phyloP scores from a whole-genome alignment of 2,329 filamentous ascomycete genomes.

The Aureobasidium lini region DNA sequence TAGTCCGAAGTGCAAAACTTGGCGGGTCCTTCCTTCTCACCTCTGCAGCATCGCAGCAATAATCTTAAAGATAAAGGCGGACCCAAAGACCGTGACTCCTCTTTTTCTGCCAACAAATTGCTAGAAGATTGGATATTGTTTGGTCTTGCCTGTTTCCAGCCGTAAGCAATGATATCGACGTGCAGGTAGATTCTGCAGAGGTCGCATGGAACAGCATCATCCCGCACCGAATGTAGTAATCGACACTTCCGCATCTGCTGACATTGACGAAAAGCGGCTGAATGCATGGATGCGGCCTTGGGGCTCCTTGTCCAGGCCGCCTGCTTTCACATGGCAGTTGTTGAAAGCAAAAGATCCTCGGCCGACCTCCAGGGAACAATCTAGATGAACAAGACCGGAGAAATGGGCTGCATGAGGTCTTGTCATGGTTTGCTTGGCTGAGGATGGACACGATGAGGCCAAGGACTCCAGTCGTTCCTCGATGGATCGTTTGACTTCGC shows the following conservation, averaged over 20 bases:
- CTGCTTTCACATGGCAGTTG: slow-evolving; percentile 4
- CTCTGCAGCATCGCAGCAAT: neutral
- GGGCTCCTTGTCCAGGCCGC: neutral
- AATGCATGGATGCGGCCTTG: slow-evolving; percentile 3
- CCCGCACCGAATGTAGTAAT: slow-evolving; percentile 4
- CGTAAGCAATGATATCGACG: slow-evolving; percentile 12
- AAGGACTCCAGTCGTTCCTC: slow-evolving; percentile 3
- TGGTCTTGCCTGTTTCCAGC: neutral
- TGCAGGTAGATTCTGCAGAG: slow-evolving; percentile 11
- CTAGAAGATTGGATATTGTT: neutral
- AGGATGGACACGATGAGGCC: neutral
- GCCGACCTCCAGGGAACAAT: neutral
- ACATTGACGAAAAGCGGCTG: slow-evolving; percentile 2
- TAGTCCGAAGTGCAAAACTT: slow-evolving; percentile 12
- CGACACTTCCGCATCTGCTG: slow-evolving; percentile 2
- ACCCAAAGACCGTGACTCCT: neutral
- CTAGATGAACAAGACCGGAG: neutral
- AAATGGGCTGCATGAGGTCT: neutral
- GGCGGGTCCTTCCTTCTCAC: neutral
- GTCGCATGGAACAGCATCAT: slow-evolving; percentile 10
- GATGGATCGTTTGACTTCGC: neutral
- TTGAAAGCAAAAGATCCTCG: neutral
- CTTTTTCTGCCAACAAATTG: neutral
- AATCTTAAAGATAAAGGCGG: neutral
- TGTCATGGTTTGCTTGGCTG: slow-evolving; percentile 1